Percentiles rank a stretch among this genome's conserved stretches.
Evolutionary conservation across 345 rosid genomes (phyloP).

Genomic region (Abelmoschus esculentus): DNA sequence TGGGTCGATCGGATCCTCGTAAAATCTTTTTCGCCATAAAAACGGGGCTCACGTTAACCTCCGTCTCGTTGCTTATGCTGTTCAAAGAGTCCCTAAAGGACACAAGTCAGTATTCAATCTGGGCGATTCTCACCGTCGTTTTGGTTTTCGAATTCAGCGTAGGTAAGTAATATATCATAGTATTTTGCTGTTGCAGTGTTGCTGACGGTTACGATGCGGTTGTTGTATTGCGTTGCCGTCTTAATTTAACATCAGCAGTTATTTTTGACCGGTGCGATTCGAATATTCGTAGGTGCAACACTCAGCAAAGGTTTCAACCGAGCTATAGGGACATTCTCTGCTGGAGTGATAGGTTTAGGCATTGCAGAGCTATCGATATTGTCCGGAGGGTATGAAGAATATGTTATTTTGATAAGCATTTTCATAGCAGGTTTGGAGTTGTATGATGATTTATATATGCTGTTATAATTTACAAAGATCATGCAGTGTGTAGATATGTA

Average conservation of each 20-base stretch:
- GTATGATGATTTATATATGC: neutral
- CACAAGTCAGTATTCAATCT: conserved; percentile 51
- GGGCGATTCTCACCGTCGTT: conserved; percentile 85
- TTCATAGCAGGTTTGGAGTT: conserved; percentile 60
- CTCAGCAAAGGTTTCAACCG: conserved; percentile 83
- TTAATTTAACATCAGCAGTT: too few species aligned
- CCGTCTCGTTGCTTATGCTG: conserved; percentile 49
- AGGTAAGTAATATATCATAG: conserved; percentile 28
- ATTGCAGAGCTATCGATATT: conserved; percentile 48
- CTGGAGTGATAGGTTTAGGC: conserved; percentile 73
- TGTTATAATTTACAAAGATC: neutral
- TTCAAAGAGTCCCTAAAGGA: conserved; percentile 41
- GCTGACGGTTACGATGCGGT: too few species aligned
- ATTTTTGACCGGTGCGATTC: neutral
- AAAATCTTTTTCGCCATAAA: conserved; percentile 51
- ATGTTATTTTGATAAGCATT: conserved; percentile 44
- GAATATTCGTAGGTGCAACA: conserved; percentile 51
- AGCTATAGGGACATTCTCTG: conserved; percentile 74
- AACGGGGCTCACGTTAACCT: conserved; percentile 61
- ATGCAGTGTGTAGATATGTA: neutral
- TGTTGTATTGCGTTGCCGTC: too few species aligned
- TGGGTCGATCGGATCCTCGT: conserved; percentile 64
- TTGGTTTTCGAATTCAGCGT: conserved; percentile 86
- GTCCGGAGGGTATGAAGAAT: conserved; percentile 40
- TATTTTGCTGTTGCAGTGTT: too few species aligned